Conservation (phyloP, 1,139 yeast species). For the Yamadazyma dendronema region DNA sequence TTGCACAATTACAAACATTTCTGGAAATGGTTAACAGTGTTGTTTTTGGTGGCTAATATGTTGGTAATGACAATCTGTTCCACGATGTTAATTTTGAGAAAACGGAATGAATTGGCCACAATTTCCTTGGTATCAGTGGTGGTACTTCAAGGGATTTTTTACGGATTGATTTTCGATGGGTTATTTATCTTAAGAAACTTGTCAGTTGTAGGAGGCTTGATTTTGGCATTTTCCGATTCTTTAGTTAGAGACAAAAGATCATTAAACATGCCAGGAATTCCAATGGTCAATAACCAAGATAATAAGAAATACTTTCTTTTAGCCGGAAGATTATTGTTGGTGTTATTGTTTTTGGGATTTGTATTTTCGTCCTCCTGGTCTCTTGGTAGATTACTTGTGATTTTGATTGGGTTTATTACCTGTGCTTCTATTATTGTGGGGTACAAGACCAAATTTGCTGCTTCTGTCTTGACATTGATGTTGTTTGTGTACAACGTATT, state of each 20-base stretch:
- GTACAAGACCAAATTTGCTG: conserved; percentile 88
- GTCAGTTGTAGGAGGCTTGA: conserved; percentile 89
- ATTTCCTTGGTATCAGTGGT: conserved; percentile 71
- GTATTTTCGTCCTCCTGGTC: conserved; percentile 79
- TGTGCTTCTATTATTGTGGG: conserved; percentile 88
- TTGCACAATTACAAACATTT: conserved; percentile 76
- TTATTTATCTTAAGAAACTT: conserved; percentile 82
- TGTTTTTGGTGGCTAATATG: conserved; percentile 65
- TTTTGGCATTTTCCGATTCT: conserved; percentile 88
- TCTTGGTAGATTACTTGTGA: conserved; percentile 60
- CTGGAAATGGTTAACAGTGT: conserved; percentile 75
- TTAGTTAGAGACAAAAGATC: conserved; percentile 74
- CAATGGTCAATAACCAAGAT: conserved; percentile 80
- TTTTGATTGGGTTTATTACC: conserved; percentile 66
- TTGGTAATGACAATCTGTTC: conserved; percentile 74
- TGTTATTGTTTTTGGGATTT: conserved; percentile 83
- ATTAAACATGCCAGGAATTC: conserved; percentile 83
- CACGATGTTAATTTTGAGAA: conserved; percentile 67
- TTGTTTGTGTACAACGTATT: conserved; percentile 74
- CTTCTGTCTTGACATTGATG: conserved; percentile 71
- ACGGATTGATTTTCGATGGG: conserved; percentile 82
- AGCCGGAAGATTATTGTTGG: conserved; percentile 86
- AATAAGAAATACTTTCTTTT: conserved; percentile 81
- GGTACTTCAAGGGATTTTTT: conserved; percentile 79
- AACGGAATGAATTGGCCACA: conserved; percentile 70